These are phyloP conservation scores for Hygrocybe coccinea DNA, from an alignment of 768 basidiomycete species.

Conservation along the genomic window DNA sequence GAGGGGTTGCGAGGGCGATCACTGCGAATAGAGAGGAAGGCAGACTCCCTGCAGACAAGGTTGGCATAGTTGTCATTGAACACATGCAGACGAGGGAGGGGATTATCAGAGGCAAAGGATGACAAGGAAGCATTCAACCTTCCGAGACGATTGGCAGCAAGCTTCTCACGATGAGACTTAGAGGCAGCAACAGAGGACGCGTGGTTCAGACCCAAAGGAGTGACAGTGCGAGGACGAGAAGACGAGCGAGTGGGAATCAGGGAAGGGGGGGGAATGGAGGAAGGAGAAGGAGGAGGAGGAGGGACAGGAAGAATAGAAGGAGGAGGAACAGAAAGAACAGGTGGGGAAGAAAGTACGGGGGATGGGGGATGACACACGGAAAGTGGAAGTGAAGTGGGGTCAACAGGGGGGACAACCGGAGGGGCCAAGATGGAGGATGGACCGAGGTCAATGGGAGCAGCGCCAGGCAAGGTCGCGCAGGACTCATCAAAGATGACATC, in stretches of 20 bases:
- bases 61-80: background rate
- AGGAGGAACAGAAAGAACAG: background rate
- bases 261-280: too few species aligned
- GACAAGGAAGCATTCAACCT: too few species aligned
- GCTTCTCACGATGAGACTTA: too few species aligned
- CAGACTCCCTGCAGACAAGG: background rate
- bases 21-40: background rate
- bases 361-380: background rate
- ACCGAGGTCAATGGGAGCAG: background rate
- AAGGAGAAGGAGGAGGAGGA: too few species aligned
- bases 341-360: background rate
- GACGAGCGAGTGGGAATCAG: too few species aligned
- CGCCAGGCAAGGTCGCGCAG: background rate
- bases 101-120: background rate
- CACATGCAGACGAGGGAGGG: background rate
- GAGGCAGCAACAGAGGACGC: too few species aligned
- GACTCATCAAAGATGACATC: constrained; percentile 29
- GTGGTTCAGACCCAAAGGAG: too few species aligned
- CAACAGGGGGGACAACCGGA: too few species aligned
- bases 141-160: too few species aligned
- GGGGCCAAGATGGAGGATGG: too few species aligned
- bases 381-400: too few species aligned
- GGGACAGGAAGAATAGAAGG: background rate
- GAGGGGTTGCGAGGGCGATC: background rate
- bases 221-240: too few species aligned